Base-by-base conservation (phyloP, 169 alveolate genomes). In the Plasmodium cynomolgi region DNA sequence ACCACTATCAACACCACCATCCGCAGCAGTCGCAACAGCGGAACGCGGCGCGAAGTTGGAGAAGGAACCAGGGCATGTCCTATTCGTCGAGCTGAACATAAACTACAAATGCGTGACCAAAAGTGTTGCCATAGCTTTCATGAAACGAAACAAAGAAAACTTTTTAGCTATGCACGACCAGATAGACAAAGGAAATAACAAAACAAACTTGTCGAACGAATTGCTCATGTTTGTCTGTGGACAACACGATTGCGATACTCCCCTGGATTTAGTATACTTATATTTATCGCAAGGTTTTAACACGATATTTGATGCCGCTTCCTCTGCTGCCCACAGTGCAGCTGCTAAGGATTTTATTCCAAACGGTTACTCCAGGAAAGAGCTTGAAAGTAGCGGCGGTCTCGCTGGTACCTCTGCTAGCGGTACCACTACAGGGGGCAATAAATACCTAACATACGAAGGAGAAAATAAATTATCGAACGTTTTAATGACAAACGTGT, bases 191-290 rank as follows among this genome's bases (percentile, higher is more conserved):
- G 84, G 92, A 13, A 81, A 75, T 75, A 91, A 50, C 23, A 50
- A 91, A 73, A 81, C 74, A 73, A 91, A 91, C 77, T 82, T 82
- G 31, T 91, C 95, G 3, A 81, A 82, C 77, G 85, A 82, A 33
- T 50, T 91, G 75, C 72, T 91, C n/a, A 91, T 91, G 95, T 91
- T 91, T 91, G 95, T 91, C 20, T 91, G 95, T 44, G 95, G 95
- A 29, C 81, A 71, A 82, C 72, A 82, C 58, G 95, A 82, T 33
- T 91, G 95, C 58, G 75, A 82, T 50, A 91, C 95, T 11, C 95
- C 95, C n/a, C 62, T 91, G 41, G 95, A 91, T 91, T 82, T 91
- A 41, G 92, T 74, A 17, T 91, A 91, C 77, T 82, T 91, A 81
- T 91, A 91, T 91, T 82, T 91, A 54, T 91, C 95, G 54, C 95